phyloP scores from a whole-genome alignment of 352 stramenopile genomes.

The Globisporangium mamillatum region DNA sequence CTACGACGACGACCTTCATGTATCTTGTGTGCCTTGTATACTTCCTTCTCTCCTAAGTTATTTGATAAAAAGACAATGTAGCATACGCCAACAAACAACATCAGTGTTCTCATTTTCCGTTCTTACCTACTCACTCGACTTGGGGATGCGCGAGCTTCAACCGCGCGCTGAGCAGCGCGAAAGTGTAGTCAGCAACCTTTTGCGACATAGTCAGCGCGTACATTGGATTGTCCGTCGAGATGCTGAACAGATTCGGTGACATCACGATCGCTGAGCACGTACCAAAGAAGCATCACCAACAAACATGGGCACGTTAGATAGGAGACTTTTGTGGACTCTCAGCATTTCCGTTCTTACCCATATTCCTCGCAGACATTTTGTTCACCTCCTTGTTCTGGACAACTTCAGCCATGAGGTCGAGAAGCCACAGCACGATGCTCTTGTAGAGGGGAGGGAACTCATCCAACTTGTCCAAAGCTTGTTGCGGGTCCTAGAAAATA shows the following conservation, averaged over 20 bases:
- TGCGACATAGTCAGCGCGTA: conserved; percentile 67
- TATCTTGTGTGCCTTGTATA: neutral
- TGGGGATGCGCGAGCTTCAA: conserved; percentile 17
- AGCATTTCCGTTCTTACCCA: conserved; percentile 33
- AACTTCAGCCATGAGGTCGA: conserved; percentile 71
- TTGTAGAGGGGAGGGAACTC: conserved; percentile 34
- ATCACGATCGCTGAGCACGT: conserved; percentile 65
- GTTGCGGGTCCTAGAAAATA: conserved; percentile 30
- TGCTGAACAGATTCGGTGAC: conserved; percentile 72
- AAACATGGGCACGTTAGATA: neutral
- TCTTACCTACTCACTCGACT: conserved; percentile 3
- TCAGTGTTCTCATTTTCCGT: neutral
- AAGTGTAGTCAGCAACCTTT: conserved; percentile 68
- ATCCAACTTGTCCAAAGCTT: conserved; percentile 33
- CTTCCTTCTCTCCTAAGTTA: conserved; percentile 7
- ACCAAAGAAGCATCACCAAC: neutral
- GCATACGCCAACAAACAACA: conserved; percentile 16
- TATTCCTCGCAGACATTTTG: conserved; percentile 81
- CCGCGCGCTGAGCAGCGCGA: conserved; percentile 44
- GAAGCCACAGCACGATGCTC: conserved; percentile 63
- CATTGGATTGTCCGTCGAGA: conserved; percentile 65
- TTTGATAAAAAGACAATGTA: conserved; percentile 14
- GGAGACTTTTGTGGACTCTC: neutral
- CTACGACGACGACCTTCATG: conserved; percentile 2
- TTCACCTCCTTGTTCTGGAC: conserved; percentile 54